Base-by-base conservation (phyloP, 768 basidiomycete genomes). In the Russula brevipes region DNA sequence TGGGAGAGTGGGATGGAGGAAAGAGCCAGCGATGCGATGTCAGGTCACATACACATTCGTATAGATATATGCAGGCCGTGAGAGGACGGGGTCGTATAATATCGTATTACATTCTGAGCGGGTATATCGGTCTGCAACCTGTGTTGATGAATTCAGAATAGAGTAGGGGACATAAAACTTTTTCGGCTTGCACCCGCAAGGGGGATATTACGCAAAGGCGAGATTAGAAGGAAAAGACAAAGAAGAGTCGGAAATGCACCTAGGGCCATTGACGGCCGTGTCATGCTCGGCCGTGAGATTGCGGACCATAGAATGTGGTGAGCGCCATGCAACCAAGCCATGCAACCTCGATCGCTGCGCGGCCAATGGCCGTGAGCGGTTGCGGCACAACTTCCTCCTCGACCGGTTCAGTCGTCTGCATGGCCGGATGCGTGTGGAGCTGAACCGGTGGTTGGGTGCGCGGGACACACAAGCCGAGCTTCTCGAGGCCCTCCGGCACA, bases 401-500 rank as follows among this genome's bases (percentile, higher is more conserved):
- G 52, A 81, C 81, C 9, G 76, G 73, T 39, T 76, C 75, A 50
- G 76, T 76, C 3, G 73, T 73, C 36, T 73, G 74, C 65, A 63
- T 52, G 14, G 45, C 59, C 44, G 69, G 61, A 46, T 54, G 56
- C 1, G 55, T 50, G 5, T 39, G 55, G 2, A 57, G 50, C 19
- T 55, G 50, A 5, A 50, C 45, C 4, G 57, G 49, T 0, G 67
- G 67, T 36, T 63, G 63, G 35, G 61, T 58, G 50, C 68, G 69
- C 38, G 67, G 68, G 41, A 67, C 69, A 54, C 86, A 86, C 65
- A 94, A 75, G 0, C 90, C 91, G 60, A 95, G 79, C 72, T 85
- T 83, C 66, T 84, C 80, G 58, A 94, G 78, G 0, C 90, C 92
- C 54, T 95, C 86, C 0, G 87, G 82, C n/a, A 85, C 73, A 65